Conservation (phyloP, 345 rosid species). For the Lepidium africanum region DNA sequence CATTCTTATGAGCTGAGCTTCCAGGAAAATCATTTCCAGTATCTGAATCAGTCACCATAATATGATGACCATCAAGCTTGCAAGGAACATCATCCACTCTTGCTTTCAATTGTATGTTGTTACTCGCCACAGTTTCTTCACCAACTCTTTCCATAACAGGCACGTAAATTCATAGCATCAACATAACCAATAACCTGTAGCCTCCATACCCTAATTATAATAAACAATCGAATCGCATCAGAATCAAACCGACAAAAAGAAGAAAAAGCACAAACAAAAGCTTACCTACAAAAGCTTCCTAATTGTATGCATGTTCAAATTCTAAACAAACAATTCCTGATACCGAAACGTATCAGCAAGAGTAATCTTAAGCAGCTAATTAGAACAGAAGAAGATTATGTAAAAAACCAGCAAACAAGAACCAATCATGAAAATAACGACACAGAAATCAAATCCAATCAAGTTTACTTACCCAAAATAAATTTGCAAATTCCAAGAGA, state of each 20-base stretch:
- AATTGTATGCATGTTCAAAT: slow-evolving; percentile 2
- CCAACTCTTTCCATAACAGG: slow-evolving; percentile 38
- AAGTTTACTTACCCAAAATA: neutral
- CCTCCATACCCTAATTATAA: slow-evolving; percentile 17
- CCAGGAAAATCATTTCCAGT: slow-evolving; percentile 27
- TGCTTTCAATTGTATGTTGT: slow-evolving; percentile 20
- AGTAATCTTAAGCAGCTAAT: slow-evolving; percentile 1
- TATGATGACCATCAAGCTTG: slow-evolving; percentile 27
- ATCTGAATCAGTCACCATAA: slow-evolving; percentile 28
- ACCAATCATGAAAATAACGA: slow-evolving; percentile 2
- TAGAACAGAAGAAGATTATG: neutral
- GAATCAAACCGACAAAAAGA: slow-evolving; percentile 5
- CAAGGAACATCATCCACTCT: slow-evolving; percentile 31
- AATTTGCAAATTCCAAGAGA: slow-evolving; percentile 4
- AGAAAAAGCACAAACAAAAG: neutral
- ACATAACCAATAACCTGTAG: slow-evolving; percentile 9
- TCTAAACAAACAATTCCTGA: neutral
- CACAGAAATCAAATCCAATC: neutral
- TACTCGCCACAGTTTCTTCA: slow-evolving; percentile 35
- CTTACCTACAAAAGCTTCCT: neutral
- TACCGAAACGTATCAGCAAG: neutral
- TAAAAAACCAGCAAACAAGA: neutral
- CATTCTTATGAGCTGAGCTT: slow-evolving; percentile 24
- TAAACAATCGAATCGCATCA: slow-evolving; percentile 3
- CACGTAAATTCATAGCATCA: slow-evolving; percentile 9